Base-by-base conservation (phyloP, 1,284 basidiomycete species). In the Irpex sp. region DNA sequence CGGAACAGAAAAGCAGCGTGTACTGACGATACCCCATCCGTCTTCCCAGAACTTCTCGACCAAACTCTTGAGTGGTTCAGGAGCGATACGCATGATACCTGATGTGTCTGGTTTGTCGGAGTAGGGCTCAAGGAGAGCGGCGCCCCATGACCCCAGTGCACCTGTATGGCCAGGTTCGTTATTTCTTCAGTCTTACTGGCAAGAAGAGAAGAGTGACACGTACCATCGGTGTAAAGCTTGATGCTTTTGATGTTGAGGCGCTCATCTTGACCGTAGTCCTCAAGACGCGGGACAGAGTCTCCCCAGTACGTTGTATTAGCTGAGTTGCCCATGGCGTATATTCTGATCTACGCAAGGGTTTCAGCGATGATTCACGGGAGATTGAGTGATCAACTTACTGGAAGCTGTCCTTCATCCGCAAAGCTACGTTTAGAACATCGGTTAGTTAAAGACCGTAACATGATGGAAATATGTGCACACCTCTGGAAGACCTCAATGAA, bases 81-180 rank as follows among this genome's bases (percentile, higher is more conserved):
- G 81, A 5, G 79, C 76, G 55, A 77, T 79, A 39, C 85, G 81
- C 78, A 96, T 81, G 61, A 93, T 79, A 0, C 94, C 94, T 23
- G 71, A 78, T 21, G 83, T 86, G 0, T 82, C 80, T 0, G 89
- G 85, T 36, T 88, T 84, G 74, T 96, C 94, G 0, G 86, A 81
- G 71, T 97, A 98, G 12, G 93, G 92, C 48, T 90, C 83, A 16
- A 93, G 78, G 62, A 98, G 81, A 0, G 95, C 94, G 0, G 95
- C 93, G 3, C 95, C 95, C 82, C 91, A 93, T 1, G 90, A 93
- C 0, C 95, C 94, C 1, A 98, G 81, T 1, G 96, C 94, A 52
- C 92, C 90, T 86, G 69, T 60, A 23, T 18, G 12, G 52, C 9
- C 28, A 21, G 37, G 57, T 35, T 28, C 59, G n/a, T 10, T 55